Percentiles rank a stretch among this genome's conserved stretches.
Evolutionary conservation across 345 rosid genomes (phyloP).

Genomic region (Eucalyptus urophylla): DNA sequence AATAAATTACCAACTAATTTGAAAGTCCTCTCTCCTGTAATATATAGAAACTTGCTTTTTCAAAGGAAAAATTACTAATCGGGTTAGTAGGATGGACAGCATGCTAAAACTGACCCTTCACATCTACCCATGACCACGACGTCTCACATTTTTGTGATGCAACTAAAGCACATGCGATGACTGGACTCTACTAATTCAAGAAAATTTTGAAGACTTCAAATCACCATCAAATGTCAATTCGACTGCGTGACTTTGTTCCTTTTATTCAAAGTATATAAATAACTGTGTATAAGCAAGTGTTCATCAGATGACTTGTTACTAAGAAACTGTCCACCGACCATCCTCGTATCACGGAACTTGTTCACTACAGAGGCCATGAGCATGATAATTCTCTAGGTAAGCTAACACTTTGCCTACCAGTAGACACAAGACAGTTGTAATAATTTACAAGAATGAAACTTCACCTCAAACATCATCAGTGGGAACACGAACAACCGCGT

Average conservation of each 20-base stretch:
- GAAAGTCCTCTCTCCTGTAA: not conserved
- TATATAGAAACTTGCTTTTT: not conserved
- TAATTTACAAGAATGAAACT: not conserved
- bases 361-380: not conserved
- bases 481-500: conserved; percentile 43
- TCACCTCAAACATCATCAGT: conserved; percentile 1
- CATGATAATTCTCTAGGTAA: not conserved
- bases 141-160: not conserved
- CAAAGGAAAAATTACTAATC: not conserved
- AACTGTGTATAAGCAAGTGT: not conserved
- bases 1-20: not conserved
- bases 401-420: not conserved
- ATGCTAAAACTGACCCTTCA: not conserved
- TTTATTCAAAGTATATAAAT: not conserved
- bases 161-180: not conserved
- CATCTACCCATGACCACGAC: not conserved
- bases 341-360: not conserved
- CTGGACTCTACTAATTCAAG: not conserved
- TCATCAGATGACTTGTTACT: not conserved
- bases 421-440: not conserved
- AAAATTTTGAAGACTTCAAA: not conserved
- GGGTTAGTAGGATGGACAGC: not conserved
- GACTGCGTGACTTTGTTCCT: not conserved
- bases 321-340: not conserved
- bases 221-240: not conserved